These are phyloP conservation scores for Mortierella sp. DNA, from an alignment of 371 early-diverging fungal genomes.

Conservation along the genomic window DNA sequence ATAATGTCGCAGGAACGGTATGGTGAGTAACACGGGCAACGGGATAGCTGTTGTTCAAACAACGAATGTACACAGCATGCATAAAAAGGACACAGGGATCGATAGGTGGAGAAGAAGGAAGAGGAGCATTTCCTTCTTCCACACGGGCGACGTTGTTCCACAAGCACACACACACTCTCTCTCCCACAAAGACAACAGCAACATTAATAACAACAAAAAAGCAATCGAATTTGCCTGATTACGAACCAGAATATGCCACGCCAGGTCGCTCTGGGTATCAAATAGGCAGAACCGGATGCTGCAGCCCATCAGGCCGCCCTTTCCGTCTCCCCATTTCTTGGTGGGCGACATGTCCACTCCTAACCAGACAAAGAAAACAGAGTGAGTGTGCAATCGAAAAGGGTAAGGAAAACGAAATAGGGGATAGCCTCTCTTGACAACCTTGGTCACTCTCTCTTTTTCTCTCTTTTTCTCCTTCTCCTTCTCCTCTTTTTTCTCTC, in stretches of 20 bases:
- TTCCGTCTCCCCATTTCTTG: conserved; percentile 47
- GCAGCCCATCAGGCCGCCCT: conserved; percentile 58
- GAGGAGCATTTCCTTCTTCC: too few relatives aligned
- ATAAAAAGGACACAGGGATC: too few relatives aligned
- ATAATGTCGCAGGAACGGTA: too few relatives aligned
- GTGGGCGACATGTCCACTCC: conserved; percentile 61
- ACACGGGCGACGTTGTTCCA: too few relatives aligned
- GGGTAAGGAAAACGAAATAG: conserved; percentile 5
- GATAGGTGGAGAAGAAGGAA: too few relatives aligned
- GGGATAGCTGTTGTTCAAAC: too few relatives aligned
- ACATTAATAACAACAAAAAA: background rate
- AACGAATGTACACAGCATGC: too few relatives aligned
- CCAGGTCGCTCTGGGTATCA: conserved; percentile 67
- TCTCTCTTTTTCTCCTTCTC: too few relatives aligned
- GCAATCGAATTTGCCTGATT: background rate
- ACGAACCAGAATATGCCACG: conserved; percentile 67
- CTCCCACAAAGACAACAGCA: too few relatives aligned
- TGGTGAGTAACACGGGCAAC: background rate
- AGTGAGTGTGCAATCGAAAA: background rate
- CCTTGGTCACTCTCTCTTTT: too few relatives aligned
- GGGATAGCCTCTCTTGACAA: background rate
- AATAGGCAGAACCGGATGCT: conserved; percentile 72
- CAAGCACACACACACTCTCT: too few relatives aligned
- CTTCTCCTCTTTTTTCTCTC: too few relatives aligned
- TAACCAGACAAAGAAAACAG: conserved; percentile 16